phyloP scores from a whole-genome alignment of 2,329 filamentous ascomycete species.

The Eurotiales sp. region DNA sequence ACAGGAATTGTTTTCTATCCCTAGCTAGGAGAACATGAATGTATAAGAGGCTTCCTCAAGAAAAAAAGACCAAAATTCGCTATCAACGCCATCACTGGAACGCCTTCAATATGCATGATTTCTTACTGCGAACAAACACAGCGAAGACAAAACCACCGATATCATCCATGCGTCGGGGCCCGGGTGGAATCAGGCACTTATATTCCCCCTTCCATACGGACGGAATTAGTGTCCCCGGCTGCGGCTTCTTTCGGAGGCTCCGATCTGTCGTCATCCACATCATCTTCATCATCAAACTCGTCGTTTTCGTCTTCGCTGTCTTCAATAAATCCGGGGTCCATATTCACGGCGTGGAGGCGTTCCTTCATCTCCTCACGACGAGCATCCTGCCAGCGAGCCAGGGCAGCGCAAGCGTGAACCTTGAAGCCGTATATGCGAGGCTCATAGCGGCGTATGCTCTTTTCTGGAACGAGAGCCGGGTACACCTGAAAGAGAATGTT shows the following conservation, averaged over 20 bases:
- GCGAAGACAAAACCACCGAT: slow-evolving; percentile 2
- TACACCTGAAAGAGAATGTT: slow-evolving; percentile 99
- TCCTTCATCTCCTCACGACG: slow-evolving; percentile 78
- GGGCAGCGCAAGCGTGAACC: slow-evolving; percentile 81
- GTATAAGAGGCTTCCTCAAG: slow-evolving; percentile 2
- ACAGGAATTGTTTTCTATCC: slow-evolving; percentile 10
- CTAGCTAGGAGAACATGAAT: slow-evolving; percentile 6
- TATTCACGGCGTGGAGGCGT: slow-evolving; percentile 62
- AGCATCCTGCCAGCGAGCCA: slow-evolving; percentile 86
- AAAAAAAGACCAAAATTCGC: slow-evolving; percentile 6
- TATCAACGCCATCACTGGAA: slow-evolving; percentile 12
- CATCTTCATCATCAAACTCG: slow-evolving; percentile 47
- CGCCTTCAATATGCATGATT: slow-evolving; percentile 12
- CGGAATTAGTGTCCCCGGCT: slow-evolving; percentile 29
- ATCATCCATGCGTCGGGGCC: not conserved
- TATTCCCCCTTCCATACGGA: slow-evolving; percentile 35
- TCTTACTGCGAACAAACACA: not conserved
- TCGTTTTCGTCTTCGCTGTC: slow-evolving; percentile 62
- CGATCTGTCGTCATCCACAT: slow-evolving; percentile 16
- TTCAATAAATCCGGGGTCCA: slow-evolving; percentile 74
- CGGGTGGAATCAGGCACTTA: not conserved
- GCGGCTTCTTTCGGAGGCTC: slow-evolving; percentile 22
- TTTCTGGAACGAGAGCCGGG: slow-evolving; percentile 79
- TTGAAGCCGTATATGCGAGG: slow-evolving; percentile 93
- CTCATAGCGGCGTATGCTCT: slow-evolving; percentile 80